Base-by-base conservation (phyloP, 2,329 filamentous ascomycete species). In the Stylonectria norvegica region DNA sequence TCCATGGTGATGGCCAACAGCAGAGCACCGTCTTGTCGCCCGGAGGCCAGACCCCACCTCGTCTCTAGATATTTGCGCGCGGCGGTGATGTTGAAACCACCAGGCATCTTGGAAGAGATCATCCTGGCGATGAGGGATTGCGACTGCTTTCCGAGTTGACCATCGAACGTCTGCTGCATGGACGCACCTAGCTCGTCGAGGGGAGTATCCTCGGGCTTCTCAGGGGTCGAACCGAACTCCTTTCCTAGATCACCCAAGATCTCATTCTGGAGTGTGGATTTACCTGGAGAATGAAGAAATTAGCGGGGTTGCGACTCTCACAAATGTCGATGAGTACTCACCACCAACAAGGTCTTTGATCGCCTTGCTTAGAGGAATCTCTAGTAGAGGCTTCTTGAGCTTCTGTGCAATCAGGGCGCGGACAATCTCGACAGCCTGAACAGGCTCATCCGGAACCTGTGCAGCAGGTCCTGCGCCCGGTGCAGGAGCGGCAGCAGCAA, bases 111-210 rank as follows among this genome's bases (percentile, higher is more conserved):
- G 20, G 93, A 96, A 2, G 93, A 97, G 30, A 98, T 93, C 63
- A 98, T 75, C 55, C 93, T 85, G 35, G 93, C 93, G 64, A 98
- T 85, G 42, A 98, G 79, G 3, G 90, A 94, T 38, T 87, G 85
- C 1, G 93, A 95, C 57, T 96, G 90, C 71, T 98, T 98, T 66
- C 93, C 93, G 47, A 98, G 81, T 70, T 95, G 91, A 56, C 93
- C 93, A 69, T 96, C 93, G 72, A 98, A 98, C n/a, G 91, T 97
- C 33, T 88, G 84, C 70, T 98, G 93, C 86, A 98, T 95, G 7
- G 93, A 76, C 39, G 87, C 89, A 73, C 90, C 87, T 45, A 98
- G 78, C 70, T 98, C 93, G 65, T 98, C 93, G 32, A 98, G 76
- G 48, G 93, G 93, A 31, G 86, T 94, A 66, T 98, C 93, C 78